Conservation (phyloP, 495 filamentous ascomycete species). For the Aspergillus hancockii region DNA sequence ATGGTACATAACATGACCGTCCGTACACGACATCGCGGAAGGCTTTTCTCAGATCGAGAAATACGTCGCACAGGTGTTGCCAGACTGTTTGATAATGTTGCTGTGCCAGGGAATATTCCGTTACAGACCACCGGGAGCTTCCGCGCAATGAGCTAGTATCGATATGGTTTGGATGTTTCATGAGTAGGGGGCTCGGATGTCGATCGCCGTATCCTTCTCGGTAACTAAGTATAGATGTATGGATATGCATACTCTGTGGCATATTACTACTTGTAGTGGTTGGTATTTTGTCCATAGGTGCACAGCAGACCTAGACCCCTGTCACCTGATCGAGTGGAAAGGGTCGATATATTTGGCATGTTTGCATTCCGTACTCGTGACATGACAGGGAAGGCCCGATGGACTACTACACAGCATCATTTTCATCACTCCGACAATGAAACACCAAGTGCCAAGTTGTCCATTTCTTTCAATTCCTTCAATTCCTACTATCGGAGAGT, state of each 20-base stretch:
- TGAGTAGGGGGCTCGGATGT: background rate
- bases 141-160: background rate
- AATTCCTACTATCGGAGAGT: no score
- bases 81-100: constrained; percentile 21
- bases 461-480: no score
- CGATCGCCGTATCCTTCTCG: no score
- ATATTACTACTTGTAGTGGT: no score
- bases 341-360: background rate
- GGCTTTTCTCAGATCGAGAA: constrained; percentile 18
- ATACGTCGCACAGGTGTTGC: constrained; percentile 17
- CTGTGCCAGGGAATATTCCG: constrained; percentile 10
- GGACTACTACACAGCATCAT: background rate
- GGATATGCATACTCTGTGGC: background rate
- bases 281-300: no score
- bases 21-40: no score
- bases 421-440: background rate
- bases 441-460: no score
- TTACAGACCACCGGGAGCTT: background rate
- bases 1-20: background rate
- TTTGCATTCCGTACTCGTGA: background rate
- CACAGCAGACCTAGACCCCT: no score
- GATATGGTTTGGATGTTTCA: background rate
- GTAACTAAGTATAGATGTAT: background rate
- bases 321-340: background rate
- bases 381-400: no score